Conservation (phyloP, 805 yeast genomes). For the Zygosaccharomyces pseudorouxii region DNA sequence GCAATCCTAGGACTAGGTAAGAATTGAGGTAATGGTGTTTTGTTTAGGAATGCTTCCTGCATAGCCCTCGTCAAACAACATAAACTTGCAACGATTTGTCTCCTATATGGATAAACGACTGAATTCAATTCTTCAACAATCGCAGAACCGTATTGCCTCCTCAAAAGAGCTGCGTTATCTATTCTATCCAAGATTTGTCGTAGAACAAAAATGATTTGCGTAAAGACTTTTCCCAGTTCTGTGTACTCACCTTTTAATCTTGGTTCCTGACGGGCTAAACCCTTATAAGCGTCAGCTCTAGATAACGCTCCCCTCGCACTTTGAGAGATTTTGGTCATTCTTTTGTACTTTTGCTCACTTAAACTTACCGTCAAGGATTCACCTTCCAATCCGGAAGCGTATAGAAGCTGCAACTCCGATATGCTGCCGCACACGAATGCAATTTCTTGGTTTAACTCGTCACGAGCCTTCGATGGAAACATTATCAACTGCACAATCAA, state of each 20-base stretch:
- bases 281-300: slow-evolving; percentile 40
- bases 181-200: slow-evolving; percentile 45
- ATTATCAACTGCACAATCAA: slow-evolving; percentile 41
- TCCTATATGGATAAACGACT: slow-evolving; percentile 40
- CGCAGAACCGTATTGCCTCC: slow-evolving; percentile 44
- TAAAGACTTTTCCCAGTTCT: slow-evolving; percentile 38
- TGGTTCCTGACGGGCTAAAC: slow-evolving; percentile 44
- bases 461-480: slow-evolving; percentile 47
- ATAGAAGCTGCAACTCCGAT: slow-evolving; percentile 37
- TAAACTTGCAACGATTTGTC: slow-evolving; percentile 43
- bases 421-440: slow-evolving; percentile 39
- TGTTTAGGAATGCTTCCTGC: slow-evolving; percentile 41
- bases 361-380: slow-evolving; percentile 28
- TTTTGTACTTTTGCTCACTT: slow-evolving; percentile 31
- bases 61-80: slow-evolving; percentile 39
- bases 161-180: slow-evolving; percentile 42
- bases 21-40: slow-evolving; percentile 47
- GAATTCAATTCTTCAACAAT: slow-evolving; percentile 42
- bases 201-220: slow-evolving; percentile 43
- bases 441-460: slow-evolving; percentile 41
- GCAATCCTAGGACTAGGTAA: slow-evolving; percentile 47
- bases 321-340: slow-evolving; percentile 34
- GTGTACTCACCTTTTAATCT: slow-evolving; percentile 44
- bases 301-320: slow-evolving; percentile 38
- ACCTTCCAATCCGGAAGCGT: slow-evolving; percentile 42